Percentiles rank a stretch among this genome's conserved stretches.
Evolutionary conservation across 2,329 filamentous ascomycete genomes (phyloP).

Genomic region (Cladosporium velox): DNA sequence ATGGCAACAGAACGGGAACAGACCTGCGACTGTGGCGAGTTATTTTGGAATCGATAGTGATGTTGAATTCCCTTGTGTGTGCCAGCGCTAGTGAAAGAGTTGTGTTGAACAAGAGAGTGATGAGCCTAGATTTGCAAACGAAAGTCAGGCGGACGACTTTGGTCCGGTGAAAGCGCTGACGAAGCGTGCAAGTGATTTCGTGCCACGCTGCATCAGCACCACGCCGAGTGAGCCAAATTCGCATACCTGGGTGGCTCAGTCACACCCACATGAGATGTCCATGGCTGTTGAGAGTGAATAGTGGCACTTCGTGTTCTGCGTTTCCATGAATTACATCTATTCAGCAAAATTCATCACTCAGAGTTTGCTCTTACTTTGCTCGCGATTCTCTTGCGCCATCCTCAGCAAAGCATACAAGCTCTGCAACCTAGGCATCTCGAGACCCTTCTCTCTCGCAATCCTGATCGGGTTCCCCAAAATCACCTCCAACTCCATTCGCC

Average conservation of each 20-base stretch:
- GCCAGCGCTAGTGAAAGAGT: neutral
- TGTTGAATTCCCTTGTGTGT: neutral
- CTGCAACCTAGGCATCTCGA: constrained; percentile 67
- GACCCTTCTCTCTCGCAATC: constrained; percentile 62
- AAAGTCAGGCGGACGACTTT: neutral
- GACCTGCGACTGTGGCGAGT: neutral
- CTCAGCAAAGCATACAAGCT: constrained; percentile 66
- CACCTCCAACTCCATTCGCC: constrained; percentile 70
- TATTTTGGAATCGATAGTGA: neutral
- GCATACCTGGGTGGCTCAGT: neutral
- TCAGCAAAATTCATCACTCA: constrained; percentile 9
- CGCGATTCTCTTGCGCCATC: constrained; percentile 60
- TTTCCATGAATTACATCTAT: neutral
- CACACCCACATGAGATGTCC: neutral
- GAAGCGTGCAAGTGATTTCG: neutral
- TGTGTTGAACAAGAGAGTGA: neutral
- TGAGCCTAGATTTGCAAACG: neutral
- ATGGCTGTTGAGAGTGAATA: neutral
- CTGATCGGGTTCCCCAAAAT: constrained; percentile 71
- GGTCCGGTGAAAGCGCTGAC: neutral
- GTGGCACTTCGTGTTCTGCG: neutral
- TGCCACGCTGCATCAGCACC: neutral
- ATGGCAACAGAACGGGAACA: neutral
- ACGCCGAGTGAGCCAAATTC: neutral
- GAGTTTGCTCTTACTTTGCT: constrained; percentile 38